Base-by-base conservation (phyloP, 1,284 basidiomycete species). In the Cutaneotrichosporon curvatum region DNA sequence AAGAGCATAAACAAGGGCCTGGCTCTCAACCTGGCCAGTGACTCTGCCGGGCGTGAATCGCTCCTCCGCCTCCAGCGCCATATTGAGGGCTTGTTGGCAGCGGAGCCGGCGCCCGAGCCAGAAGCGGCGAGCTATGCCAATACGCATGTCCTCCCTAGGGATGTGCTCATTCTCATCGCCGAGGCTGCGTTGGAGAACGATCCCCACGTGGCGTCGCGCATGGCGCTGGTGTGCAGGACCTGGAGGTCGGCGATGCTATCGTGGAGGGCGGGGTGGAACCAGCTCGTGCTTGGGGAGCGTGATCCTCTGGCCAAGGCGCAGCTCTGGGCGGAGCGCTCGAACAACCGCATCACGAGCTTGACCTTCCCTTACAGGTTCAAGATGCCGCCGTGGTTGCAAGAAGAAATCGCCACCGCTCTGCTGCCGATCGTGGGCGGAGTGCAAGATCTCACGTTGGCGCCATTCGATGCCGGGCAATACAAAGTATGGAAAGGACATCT, bases 161-260 rank as follows among this genome's bases (percentile, higher is more conserved):
- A 68, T 40, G 44, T 66, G 9, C 43, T 68, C 14, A 40, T 62
- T 18, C 48, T 48, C 11, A 57, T 68, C 25, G 58, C 57, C 16
- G 47, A 65, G 25, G 21, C 40, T 4, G 65, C 58, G 0, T 34
- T 55, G 40, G 47, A 36, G 4, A 30, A 44, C 7, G 46, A 66
- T 31, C 52, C 57, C 2, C 40, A 48, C 10, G 48, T 62, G 19
- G 44, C 40, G 2, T 23, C 58, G n/a, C 49, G 56, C 33, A 62
- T 68, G 60, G 50, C 53, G 2, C 54, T 53, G 5, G 62, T 63
- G 18, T 62, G 63, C 37, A 15, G 22, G 40, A 20, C 42, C 9
- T 68, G 67, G 67, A 55, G 65, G 21, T 28, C 31, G 2, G 46
- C 50, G 4, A 31, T 63, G 20, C 21, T 56, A 14, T 23, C 32